Conservation (phyloP, 805 yeast genomes). For the Metschnikowia cerradonensis region DNA sequence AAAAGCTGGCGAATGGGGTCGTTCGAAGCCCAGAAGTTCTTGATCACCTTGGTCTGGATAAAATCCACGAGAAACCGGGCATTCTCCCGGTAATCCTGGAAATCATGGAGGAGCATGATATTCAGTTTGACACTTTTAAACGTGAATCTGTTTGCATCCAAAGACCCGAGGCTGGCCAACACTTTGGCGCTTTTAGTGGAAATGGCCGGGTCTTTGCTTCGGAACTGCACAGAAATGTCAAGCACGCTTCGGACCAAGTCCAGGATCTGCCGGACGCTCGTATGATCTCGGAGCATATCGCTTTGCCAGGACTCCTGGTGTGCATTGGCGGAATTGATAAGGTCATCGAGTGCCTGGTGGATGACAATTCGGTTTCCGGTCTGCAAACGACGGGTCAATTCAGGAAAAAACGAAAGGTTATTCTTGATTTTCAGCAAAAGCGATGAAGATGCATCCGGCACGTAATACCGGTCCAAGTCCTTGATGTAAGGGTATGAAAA, state of each 20-base stretch:
- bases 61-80: constrained; percentile 60
- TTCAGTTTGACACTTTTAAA: constrained; percentile 40
- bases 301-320: constrained; percentile 48
- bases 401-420: constrained; percentile 40
- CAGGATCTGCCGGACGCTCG: constrained; percentile 30
- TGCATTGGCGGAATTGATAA: constrained; percentile 48
- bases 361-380: constrained; percentile 70
- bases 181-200: constrained; percentile 63
- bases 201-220: constrained; percentile 43
- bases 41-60: constrained; percentile 67
- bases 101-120: constrained; percentile 54
- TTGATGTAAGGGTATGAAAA: constrained; percentile 46
- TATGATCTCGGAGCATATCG: constrained; percentile 36
- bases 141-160: constrained; percentile 59
- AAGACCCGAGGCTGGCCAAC: constrained; percentile 70
- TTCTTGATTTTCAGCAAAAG: constrained; percentile 31
- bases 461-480: constrained; percentile 20
- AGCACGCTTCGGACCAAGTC: constrained; percentile 50
- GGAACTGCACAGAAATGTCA: constrained; percentile 55
- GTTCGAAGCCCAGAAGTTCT: constrained; percentile 84
- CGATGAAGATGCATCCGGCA: constrained; percentile 21
- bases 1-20: constrained; percentile 82
- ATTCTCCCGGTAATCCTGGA: constrained; percentile 60
- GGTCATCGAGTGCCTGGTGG: constrained; percentile 64
- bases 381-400: constrained; percentile 51